These are phyloP conservation scores for Gastroboletus turbinatus DNA, from an alignment of 1,284 basidiomycete genomes.

Conservation along the genomic window DNA sequence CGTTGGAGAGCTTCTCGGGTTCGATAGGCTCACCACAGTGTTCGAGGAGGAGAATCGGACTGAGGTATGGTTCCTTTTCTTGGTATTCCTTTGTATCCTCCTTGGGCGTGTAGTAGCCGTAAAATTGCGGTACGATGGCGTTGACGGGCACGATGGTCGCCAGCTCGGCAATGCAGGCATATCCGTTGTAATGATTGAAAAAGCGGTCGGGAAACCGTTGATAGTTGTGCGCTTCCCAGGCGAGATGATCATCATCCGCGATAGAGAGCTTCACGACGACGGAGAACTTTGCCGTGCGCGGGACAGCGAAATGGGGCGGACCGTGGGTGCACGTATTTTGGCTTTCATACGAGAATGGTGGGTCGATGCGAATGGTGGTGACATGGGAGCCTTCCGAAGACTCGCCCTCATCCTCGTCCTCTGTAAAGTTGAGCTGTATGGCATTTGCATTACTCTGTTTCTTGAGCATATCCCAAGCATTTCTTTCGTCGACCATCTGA, in stretches of 20 bases:
- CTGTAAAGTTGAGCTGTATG: neutral
- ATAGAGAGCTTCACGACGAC: conserved; percentile 33
- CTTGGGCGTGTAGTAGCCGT: conserved; percentile 36
- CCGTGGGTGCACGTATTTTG: conserved; percentile 12
- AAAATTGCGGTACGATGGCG: conserved; percentile 41
- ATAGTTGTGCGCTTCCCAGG: conserved; percentile 33
- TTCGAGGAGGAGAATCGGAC: conserved; percentile 39
- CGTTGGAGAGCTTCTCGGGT: conserved; percentile 12
- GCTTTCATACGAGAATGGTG: conserved; percentile 6
- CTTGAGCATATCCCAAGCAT: conserved; percentile 1
- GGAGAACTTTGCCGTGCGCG: conserved; percentile 34
- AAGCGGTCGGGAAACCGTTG: conserved; percentile 31
- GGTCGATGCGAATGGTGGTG: conserved; percentile 14
- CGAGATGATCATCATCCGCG: conserved; percentile 24
- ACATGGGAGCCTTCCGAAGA: neutral
- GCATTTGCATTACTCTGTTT: neutral
- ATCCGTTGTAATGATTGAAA: conserved; percentile 37
- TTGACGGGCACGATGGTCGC: conserved; percentile 32
- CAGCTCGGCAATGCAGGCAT: conserved; percentile 29
- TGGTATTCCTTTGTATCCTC: neutral
- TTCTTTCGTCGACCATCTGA: neutral
- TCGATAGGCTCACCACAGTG: conserved; percentile 37
- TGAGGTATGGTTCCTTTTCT: conserved; percentile 7
- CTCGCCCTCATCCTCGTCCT: neutral
- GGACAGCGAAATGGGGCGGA: neutral